phyloP scores from a whole-genome alignment of 2,329 filamentous ascomycete species.

The Alternaria sp. region DNA sequence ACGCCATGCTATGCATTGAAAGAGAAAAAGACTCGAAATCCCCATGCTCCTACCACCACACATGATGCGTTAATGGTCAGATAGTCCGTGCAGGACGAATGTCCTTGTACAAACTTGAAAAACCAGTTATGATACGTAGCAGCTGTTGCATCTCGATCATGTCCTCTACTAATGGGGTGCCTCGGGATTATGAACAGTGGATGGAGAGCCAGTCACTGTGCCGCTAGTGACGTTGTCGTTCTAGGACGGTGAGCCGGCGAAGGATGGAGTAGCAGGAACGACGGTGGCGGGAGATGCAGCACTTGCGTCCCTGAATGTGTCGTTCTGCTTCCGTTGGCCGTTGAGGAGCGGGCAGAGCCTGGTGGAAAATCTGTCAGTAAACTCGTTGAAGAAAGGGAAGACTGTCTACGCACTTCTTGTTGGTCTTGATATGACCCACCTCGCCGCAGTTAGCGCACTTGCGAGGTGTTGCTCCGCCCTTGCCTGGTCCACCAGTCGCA shows the following conservation, averaged over 20 bases:
- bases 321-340: conserved; percentile 47
- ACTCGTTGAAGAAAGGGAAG: neutral
- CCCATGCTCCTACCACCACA: neutral
- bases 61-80: neutral
- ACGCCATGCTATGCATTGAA: conserved; percentile 2
- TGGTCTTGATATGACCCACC: conserved; percentile 97
- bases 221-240: neutral
- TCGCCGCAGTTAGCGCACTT: conserved; percentile 98
- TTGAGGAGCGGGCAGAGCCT: conserved; percentile 50
- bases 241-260: conserved; percentile 17
- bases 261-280: conserved; percentile 20
- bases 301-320: conserved; percentile 45
- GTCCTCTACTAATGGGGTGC: neutral
- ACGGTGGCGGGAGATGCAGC: conserved; percentile 33
- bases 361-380: conserved; percentile 23
- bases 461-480: conserved; percentile 65
- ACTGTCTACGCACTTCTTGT: conserved; percentile 76
- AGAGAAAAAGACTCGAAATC: neutral
- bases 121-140: neutral
- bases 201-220: neutral
- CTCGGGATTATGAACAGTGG: neutral
- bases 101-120: neutral
- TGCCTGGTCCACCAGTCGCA: conserved; percentile 52
- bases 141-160: neutral
- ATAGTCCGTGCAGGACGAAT: neutral